Base-by-base conservation (phyloP, 1,284 basidiomycete species). In the Gymnopus androsaceus region DNA sequence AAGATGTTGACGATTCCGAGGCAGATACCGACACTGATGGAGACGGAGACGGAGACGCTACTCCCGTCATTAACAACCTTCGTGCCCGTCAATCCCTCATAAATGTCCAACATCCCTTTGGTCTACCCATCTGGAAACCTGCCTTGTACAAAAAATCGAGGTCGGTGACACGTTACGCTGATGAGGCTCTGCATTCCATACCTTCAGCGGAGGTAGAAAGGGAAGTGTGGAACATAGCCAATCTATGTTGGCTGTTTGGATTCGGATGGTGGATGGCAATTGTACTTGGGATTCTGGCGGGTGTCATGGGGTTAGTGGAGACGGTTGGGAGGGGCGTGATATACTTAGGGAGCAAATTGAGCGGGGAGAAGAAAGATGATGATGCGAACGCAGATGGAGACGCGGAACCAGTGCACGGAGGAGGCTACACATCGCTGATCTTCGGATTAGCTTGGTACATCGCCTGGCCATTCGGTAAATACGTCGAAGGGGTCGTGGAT, bases 91-190 rank as follows among this genome's bases (percentile, higher is more conserved):
- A 99, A 71, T 98, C 97, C 44, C 90, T 96, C 64, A 97, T 99
- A 72, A 99, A 99, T 74, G 95, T 98, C 69, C 94, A 98, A 70
- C 97, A 99, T 72, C 97, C 97, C 6, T 99, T 99, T 72, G 97
- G 97, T 79, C 81, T 99, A 62, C 97, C 94, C 44, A 98, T 99
- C 69, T 99, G 97, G 97, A 99, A 99, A 73, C 97, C 97, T 12
- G 97, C 97, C 0, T 74, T 99, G 52, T 99, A 99, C 85, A 96
- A 97, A 75, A 99, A 99, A 72, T 92, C 92, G 27, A 89, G 97
- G 46, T 95, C 95, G 1, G 92, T 99, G 62, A 98, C 96, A 41
- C 90, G 95, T 55, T 89, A 95, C 71, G 97, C 97, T 38, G 97
- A 99, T 72, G 87, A 90, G 54, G 97, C 92, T 0, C 82, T 99